phyloP scores from a whole-genome alignment of 345 rosid genomes.

The Citrus trifoliata region DNA sequence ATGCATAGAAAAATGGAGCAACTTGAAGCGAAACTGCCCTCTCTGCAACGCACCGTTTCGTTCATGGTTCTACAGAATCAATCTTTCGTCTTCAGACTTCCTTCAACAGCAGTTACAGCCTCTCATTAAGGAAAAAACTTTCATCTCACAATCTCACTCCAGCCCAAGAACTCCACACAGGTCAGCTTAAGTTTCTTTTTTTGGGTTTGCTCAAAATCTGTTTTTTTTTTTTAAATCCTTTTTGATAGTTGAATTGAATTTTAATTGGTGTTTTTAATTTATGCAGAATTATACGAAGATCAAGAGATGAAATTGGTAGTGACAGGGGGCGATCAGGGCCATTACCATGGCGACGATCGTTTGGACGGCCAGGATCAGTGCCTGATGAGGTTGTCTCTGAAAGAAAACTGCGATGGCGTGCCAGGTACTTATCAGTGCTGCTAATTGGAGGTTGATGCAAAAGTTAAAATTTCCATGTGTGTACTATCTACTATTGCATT shows the following conservation, averaged over 20 bases:
- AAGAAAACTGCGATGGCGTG: slow-evolving; percentile 72
- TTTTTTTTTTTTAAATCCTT: not conserved
- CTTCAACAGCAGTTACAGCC: slow-evolving; percentile 35
- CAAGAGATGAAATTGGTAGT: slow-evolving; percentile 25
- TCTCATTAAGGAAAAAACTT: slow-evolving; percentile 17
- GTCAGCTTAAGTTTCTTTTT: slow-evolving; percentile 18
- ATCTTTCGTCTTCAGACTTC: slow-evolving; percentile 32
- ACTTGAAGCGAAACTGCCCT: slow-evolving; percentile 61
- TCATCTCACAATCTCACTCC: not conserved
- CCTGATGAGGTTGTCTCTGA: slow-evolving; percentile 40
- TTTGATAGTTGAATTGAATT: not conserved
- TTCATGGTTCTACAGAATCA: slow-evolving; percentile 50
- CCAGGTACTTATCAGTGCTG: slow-evolving; percentile 40
- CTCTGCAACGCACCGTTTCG: slow-evolving; percentile 63
- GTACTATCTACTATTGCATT: not conserved
- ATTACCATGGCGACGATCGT: slow-evolving; percentile 61
- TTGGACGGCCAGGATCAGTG: slow-evolving; percentile 54
- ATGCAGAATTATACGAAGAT: slow-evolving; percentile 32
- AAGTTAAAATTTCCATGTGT: not conserved
- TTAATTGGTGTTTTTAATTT: not conserved
- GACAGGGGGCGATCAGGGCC: slow-evolving; percentile 33
- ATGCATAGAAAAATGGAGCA: slow-evolving; percentile 65
- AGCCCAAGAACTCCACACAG: slow-evolving; percentile 27
- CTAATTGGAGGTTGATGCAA: not conserved
- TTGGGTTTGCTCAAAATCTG: not conserved